A percentile compares a stretch with the other conserved stretches of the same genome.
Conservation (phyloP, 352 stramenopile species). For the Phytophthora lateralis region DNA sequence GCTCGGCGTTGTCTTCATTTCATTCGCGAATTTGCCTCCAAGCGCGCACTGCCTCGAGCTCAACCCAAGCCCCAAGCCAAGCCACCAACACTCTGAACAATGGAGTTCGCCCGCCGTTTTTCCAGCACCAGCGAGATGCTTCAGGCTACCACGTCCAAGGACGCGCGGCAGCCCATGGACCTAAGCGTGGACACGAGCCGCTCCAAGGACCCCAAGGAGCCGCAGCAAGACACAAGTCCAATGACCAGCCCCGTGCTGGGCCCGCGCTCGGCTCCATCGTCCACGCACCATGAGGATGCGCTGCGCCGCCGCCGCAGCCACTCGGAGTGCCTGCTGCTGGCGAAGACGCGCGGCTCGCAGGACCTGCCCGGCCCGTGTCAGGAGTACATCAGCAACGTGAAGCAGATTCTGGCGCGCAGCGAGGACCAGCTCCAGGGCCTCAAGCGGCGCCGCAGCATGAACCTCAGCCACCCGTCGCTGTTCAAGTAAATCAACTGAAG, state of each 20-base stretch:
- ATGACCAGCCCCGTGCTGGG: constrained; percentile 22
- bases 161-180: constrained; percentile 31
- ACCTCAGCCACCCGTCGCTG: constrained; percentile 56
- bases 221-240: constrained; percentile 24
- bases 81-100: constrained; percentile 21
- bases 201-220: constrained; percentile 30
- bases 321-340: constrained; percentile 81
- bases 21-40: constrained; percentile 47
- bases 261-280: constrained; percentile 38
- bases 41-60: constrained; percentile 21
- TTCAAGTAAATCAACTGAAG: constrained; percentile 37
- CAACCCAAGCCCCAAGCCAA: constrained; percentile 15
- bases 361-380: constrained; percentile 76
- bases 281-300: constrained; percentile 37
- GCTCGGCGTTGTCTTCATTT: constrained; percentile 14
- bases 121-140: constrained; percentile 43
- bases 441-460: constrained; percentile 68
- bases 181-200: constrained; percentile 64
- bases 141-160: constrained; percentile 26
- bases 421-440: constrained; percentile 50
- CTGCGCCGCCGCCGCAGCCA: constrained; percentile 72
- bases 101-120: constrained; percentile 51
- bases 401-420: constrained; percentile 82
- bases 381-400: constrained; percentile 87
- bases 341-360: constrained; percentile 55